Percentiles rank a stretch among this genome's conserved stretches.
Conservation (phyloP, 2,329 filamentous ascomycete species). For the Hypoxylon sp. region DNA sequence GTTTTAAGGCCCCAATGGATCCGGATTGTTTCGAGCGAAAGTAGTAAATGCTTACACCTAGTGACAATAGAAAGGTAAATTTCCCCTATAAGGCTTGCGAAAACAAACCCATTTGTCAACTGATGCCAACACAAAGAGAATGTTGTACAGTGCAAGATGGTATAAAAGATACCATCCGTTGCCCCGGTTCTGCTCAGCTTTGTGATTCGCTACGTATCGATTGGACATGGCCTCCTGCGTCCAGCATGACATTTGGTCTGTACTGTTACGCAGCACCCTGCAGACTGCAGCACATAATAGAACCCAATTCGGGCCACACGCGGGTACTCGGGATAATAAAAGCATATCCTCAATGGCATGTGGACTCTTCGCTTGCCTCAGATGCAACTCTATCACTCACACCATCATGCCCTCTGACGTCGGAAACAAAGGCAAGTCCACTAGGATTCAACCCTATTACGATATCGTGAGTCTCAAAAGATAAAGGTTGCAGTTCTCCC, state of each 20-base stretch:
- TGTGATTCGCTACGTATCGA: conserved; percentile 37
- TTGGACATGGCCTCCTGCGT: conserved; percentile 39
- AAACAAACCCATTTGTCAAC: conserved; percentile 21
- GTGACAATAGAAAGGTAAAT: conserved; percentile 15
- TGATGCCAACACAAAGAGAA: conserved; percentile 19
- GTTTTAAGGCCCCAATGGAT: conserved; percentile 19
- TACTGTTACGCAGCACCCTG: conserved; percentile 41
- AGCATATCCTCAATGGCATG: conserved; percentile 35
- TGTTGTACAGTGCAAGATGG: conserved; percentile 30
- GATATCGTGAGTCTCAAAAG: conserved; percentile 25
- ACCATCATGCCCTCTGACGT: conserved; percentile 44
- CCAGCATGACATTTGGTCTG: conserved; percentile 43
- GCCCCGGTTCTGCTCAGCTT: conserved; percentile 24
- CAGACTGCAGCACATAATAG: conserved; percentile 36
- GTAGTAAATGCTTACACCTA: not conserved
- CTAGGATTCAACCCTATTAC: conserved; percentile 28
- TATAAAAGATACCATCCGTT: conserved; percentile 34
- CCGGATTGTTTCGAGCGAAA: conserved; percentile 26
- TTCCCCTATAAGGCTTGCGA: conserved; percentile 14
- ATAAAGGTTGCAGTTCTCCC: conserved; percentile 25
- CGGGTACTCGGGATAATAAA: conserved; percentile 45
- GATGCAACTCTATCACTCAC: conserved; percentile 45
- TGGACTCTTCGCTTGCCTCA: conserved; percentile 37
- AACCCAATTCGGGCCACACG: conserved; percentile 40
- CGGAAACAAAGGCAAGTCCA: conserved; percentile 31